Percentiles rank a stretch among this genome's conserved stretches.
These are phyloP conservation scores for Kwoniella bestiolae DNA, from an alignment of 768 basidiomycete genomes.

Conservation along the genomic window DNA sequence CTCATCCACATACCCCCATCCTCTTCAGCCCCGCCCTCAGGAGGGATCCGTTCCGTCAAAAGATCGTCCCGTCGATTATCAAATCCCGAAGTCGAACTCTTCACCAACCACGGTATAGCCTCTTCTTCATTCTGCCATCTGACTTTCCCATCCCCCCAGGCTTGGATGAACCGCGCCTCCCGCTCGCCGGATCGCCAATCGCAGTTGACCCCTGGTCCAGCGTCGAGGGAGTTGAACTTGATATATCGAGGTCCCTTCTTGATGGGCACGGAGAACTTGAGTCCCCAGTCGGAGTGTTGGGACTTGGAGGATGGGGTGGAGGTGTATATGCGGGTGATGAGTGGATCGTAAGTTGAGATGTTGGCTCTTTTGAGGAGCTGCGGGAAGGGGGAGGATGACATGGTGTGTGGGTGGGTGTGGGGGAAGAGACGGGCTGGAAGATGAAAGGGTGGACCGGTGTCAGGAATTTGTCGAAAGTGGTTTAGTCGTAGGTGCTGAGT, in stretches of 20 bases:
- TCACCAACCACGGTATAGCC: too few relatives aligned
- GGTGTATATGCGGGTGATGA: conserved; percentile 55
- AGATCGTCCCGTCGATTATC: conserved; percentile 18
- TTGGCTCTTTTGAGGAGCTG: conserved; percentile 48
- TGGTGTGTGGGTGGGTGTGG: conserved; percentile 19
- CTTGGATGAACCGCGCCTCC: conserved; percentile 51
- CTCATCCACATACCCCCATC: conserved; percentile 65
- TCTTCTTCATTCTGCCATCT: conserved; percentile 40
- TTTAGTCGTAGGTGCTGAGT: too few relatives aligned
- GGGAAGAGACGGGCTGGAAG: neutral
- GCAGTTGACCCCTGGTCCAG: conserved; percentile 42
- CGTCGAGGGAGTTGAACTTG: conserved; percentile 48
- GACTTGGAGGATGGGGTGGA: conserved; percentile 47
- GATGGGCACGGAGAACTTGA: conserved; percentile 46
- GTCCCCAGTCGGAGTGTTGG: conserved; percentile 49
- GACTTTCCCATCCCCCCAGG: conserved; percentile 47
- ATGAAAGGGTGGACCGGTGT: neutral
- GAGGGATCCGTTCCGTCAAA: neutral
- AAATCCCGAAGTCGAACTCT: neutral
- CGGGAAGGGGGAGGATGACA: conserved; percentile 48
- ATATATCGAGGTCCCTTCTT: conserved; percentile 47
- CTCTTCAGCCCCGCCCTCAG: conserved; percentile 60
- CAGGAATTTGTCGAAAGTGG: neutral
- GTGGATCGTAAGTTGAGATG: conserved; percentile 53
- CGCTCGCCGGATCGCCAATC: conserved; percentile 53